phyloP scores from a whole-genome alignment of 169 alveolate species.

The Plasmodium gallinaceum region DNA sequence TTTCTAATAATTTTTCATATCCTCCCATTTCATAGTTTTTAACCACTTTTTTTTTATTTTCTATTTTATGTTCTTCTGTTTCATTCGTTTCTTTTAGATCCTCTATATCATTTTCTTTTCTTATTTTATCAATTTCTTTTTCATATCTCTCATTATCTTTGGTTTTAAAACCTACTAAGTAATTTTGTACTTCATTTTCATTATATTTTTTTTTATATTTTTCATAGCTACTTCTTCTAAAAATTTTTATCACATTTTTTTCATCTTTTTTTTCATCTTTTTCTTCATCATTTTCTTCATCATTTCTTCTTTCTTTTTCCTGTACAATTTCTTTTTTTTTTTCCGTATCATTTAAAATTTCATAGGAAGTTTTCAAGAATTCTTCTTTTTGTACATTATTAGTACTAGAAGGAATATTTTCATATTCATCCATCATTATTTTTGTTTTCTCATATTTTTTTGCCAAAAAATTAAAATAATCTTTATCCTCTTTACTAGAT shows the following conservation, averaged over 20 bases:
- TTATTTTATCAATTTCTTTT: not conserved
- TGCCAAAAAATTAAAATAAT: constrained; percentile 36
- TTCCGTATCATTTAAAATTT: not conserved
- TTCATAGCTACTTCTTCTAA: not conserved
- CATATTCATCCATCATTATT: constrained; percentile 15
- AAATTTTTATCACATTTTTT: not conserved
- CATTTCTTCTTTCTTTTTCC: not conserved
- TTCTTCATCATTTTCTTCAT: not conserved
- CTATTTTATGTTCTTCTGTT: not conserved
- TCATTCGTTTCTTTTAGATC: not conserved
- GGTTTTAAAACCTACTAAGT: not conserved
- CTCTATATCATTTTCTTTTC: not conserved
- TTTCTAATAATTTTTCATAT: constrained; percentile 48
- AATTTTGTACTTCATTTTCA: not conserved
- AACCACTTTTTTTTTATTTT: not conserved
- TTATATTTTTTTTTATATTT: not conserved
- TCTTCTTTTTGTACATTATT: not conserved
- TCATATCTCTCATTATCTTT: not conserved
- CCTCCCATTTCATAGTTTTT: constrained; percentile 1
- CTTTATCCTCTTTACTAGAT: constrained; percentile 45
- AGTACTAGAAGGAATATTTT: not conserved
- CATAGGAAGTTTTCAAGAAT: not conserved
- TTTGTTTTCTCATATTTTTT: constrained; percentile 54
- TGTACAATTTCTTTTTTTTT: not conserved
- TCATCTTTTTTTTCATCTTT: not conserved